Base-by-base conservation (phyloP, 768 basidiomycete species). In the Hygrophorus pudorinus region DNA sequence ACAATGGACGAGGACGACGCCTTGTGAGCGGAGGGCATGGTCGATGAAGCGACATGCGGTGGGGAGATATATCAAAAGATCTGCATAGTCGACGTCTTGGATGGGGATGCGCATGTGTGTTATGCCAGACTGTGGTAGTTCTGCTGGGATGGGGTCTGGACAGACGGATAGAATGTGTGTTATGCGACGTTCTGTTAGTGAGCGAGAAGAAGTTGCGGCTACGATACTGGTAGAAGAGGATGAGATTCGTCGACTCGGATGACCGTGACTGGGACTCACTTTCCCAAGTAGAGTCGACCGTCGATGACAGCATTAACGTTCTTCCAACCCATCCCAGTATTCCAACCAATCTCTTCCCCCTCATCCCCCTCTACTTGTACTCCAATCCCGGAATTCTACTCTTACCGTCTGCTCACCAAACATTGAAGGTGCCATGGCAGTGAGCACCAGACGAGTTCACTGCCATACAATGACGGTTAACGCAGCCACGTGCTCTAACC, bases 161-260 rank as follows among this genome's bases (percentile, higher is more conserved):
- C 86, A 87, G 43, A 86, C 84, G 37, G 85, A 87, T 13, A 89
- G 59, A 41, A 88, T 78, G 61, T 89, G 86, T 4, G 83, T 85
- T 48, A 89, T 81, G 48, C 76, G 75, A 52, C 79, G 78, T 59
- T 86, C 83, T 40, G 76, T 70, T 60, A 86, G 68, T 44, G 79
- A 75, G 57, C 82, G 75, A 18, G 82, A 73, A 29, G 84, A 83
- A 51, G 72, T 72, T 24, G 85, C 84, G 41, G 84, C 80, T 53
- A 72, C 67, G 53, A 85, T 69, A 56, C 85, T 86, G 56, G n/a
- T 2, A 34, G 16, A 13, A 27, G 37, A 39, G 50, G 41, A 29
- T 58, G 10, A n/a, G 14, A 14, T 24, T 38, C 12, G 5, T 31
- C 44, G 62, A 49, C 46, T 42, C 48, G 47, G 47, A 38, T 46